These are phyloP conservation scores for Aegilops longissima DNA, from an alignment of 176 grass and related monocot species.

Conservation along the genomic window DNA sequence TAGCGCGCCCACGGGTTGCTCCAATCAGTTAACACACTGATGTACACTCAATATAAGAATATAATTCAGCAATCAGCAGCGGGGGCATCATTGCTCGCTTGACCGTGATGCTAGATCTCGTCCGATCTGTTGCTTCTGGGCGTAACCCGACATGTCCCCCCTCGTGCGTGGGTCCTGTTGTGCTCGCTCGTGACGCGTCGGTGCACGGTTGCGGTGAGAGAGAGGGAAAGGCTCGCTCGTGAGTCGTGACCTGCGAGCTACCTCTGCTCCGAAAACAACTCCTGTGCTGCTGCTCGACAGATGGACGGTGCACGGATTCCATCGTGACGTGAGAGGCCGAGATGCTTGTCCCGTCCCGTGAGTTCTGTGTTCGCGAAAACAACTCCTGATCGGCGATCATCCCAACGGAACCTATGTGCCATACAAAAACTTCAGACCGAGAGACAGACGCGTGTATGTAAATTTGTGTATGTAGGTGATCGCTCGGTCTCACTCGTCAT, in stretches of 20 bases:
- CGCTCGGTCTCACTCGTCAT: too few relatives aligned
- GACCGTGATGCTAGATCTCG: background rate
- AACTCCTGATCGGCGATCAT: background rate
- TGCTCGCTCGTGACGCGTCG: background rate
- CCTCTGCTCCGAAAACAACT: background rate
- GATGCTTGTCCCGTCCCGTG: background rate
- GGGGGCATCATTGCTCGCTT: background rate
- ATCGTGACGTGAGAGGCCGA: background rate
- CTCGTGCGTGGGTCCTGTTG: background rate
- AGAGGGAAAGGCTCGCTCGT: background rate
- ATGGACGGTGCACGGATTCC: background rate
- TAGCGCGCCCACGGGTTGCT: background rate
- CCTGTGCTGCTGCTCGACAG: background rate
- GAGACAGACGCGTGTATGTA: too few relatives aligned
- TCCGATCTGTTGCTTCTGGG: background rate
- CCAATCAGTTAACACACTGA: slow-evolving; percentile 20
- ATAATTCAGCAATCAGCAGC: background rate
- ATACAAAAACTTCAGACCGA: too few relatives aligned
- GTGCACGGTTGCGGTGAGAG: background rate
- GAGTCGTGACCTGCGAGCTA: background rate
- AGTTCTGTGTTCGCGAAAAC: background rate
- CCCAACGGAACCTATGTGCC: background rate
- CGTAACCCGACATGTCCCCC: background rate
- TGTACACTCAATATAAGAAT: background rate
- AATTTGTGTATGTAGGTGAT: too few relatives aligned